phyloP scores from a whole-genome alignment of 805 yeast genomes.

The Saccharomyces kudriavzevii region DNA sequence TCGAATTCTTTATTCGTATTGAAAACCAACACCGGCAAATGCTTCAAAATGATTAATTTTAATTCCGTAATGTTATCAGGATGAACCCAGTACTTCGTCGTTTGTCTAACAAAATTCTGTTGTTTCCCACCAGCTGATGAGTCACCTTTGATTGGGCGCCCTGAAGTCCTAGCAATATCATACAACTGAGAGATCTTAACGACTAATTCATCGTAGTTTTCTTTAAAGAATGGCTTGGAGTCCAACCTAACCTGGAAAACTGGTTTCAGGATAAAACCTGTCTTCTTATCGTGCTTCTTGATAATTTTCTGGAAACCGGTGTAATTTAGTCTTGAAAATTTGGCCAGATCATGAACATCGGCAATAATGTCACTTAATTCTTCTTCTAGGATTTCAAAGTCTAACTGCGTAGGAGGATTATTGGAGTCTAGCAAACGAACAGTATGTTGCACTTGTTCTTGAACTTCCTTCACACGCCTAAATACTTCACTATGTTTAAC shows the following conservation, averaged over 20 bases:
- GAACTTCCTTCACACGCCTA: constrained; percentile 78
- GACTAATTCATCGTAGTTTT: constrained; percentile 81
- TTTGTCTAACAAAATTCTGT: constrained; percentile 96
- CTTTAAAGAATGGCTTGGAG: constrained; percentile 92
- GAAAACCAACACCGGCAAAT: constrained; percentile 93
- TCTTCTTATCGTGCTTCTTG: constrained; percentile 91
- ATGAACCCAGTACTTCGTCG: constrained; percentile 98
- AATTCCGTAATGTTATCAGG: constrained; percentile 96
- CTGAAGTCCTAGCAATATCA: constrained; percentile 90
- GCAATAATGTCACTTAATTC: constrained; percentile 84
- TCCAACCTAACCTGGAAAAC: constrained; percentile 88
- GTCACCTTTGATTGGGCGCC: constrained; percentile 91
- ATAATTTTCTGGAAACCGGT: constrained; percentile 95
- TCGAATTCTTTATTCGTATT: constrained; percentile 93
- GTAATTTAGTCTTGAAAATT: constrained; percentile 85
- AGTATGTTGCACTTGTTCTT: constrained; percentile 59
- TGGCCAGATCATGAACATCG: constrained; percentile 93
- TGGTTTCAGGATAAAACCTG: constrained; percentile 74
- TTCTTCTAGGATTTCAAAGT: constrained; percentile 66
- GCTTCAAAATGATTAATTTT: constrained; percentile 85
- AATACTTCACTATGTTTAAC: constrained; percentile 80
- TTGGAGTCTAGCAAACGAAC: constrained; percentile 47
- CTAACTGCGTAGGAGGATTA: constrained; percentile 49
- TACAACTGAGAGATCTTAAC: constrained; percentile 83
- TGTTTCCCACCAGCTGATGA: constrained; percentile 96